Base-by-base conservation (phyloP, 495 filamentous ascomycete species). In the Articulospora tetracladia region DNA sequence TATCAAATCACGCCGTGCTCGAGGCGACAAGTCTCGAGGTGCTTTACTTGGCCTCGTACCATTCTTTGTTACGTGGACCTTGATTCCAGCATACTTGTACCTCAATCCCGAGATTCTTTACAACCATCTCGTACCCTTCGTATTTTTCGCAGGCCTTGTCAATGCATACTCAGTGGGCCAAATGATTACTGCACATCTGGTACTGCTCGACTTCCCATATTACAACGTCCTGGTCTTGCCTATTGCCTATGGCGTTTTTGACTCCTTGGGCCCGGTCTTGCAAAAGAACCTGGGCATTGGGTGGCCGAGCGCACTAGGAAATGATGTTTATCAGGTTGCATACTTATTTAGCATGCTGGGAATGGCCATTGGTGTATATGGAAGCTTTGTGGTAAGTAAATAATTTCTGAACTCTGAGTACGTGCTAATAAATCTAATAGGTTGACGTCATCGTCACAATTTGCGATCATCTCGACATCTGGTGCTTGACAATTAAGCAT, bases 401-500 rank as follows among this genome's bases (percentile, higher is more conserved):
- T 55, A 19, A 30, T 25, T 11, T 6, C 7, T 19, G 7, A 3
- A 12, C 2, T 15, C 17, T 20, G 10, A 25, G 6, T 23, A 8
- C 34, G 11, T 41, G 41, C 22, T 27, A 54, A 26, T 32, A 30
- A 23, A 36, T 48, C 7, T n/a, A n/a, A 15, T 57, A 86, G 82
- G 75, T 89, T 48, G 94, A 97, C 71, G 91, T 98, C 28, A 95
- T 98, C 62, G 90, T 92, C 12, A 93, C 92, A 24, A 98, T 98
- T 67, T 98, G 94, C 70, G 94, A 98, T 68, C 95, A 96, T 71
- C 79, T 97, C 57, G 94, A 98, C 71, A 98, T 98, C 67, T 97
- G 91, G 90, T 98, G 94, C 68, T 77, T 98, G 73, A 96, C 89
- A 0, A 98, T 98, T 72, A 98, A 98, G 79, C 86, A 93, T 65